Percentiles rank a stretch among this genome's conserved stretches.
These are phyloP conservation scores for Pleurotus pulmonarius DNA, from an alignment of 768 basidiomycete genomes.

Conservation along the genomic window DNA sequence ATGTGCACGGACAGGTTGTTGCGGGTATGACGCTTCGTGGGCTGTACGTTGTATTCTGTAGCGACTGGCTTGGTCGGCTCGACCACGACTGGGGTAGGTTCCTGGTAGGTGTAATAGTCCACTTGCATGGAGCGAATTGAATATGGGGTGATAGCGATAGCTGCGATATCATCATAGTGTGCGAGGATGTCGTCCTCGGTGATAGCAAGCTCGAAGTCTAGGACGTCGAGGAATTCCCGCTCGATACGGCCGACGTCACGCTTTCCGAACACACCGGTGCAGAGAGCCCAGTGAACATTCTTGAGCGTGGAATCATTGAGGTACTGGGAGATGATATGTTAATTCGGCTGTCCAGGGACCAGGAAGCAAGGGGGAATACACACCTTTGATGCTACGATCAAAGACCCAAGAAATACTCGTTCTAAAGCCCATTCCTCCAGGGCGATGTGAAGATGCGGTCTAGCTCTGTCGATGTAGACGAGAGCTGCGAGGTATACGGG, in stretches of 20 bases:
- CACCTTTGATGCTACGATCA: slow-evolving; percentile 86
- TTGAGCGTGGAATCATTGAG: slow-evolving; percentile 87
- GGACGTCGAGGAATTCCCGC: slow-evolving; percentile 76
- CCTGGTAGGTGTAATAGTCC: slow-evolving; percentile 12
- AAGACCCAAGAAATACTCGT: slow-evolving; percentile 86
- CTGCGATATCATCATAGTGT: slow-evolving; percentile 39
- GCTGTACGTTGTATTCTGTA: slow-evolving; percentile 9
- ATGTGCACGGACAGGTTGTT: slow-evolving; percentile 12
- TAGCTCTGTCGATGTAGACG: slow-evolving; percentile 75
- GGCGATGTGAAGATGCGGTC: slow-evolving; percentile 76
- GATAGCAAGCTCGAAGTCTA: slow-evolving; percentile 70
- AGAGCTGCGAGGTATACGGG: slow-evolving; percentile 67
- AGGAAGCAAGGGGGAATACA: slow-evolving; percentile 14
- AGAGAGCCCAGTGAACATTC: slow-evolving; percentile 89
- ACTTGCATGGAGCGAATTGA: slow-evolving; percentile 19
- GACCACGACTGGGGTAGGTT: slow-evolving; percentile 13
- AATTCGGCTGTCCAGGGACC: slow-evolving; percentile 2
- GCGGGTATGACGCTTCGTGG: slow-evolving; percentile 15
- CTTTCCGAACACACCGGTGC: slow-evolving; percentile 79
- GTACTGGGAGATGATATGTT: slow-evolving; percentile 43
- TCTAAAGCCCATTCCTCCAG: slow-evolving; percentile 85
- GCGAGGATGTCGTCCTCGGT: slow-evolving; percentile 60
- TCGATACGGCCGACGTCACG: slow-evolving; percentile 79
- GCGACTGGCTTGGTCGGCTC: slow-evolving; percentile 7
- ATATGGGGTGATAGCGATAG: slow-evolving; percentile 16